A percentile compares a stretch with the other conserved stretches of the same genome.
Evolutionary conservation across 495 filamentous ascomycete species (phyloP).

Genomic region (Podospora australis): DNA sequence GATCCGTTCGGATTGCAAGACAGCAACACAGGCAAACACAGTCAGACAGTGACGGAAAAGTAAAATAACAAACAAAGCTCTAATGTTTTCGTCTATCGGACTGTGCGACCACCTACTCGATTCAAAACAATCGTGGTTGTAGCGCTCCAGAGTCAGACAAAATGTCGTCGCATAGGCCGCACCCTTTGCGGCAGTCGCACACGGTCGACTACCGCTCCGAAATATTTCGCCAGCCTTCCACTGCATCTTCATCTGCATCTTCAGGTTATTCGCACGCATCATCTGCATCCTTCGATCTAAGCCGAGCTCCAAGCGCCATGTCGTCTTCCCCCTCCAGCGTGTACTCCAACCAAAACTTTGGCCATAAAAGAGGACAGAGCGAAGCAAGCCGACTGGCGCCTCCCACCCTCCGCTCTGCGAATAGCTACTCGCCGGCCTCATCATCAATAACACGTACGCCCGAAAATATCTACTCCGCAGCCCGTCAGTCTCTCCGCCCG

Average conservation of each 20-base stretch:
- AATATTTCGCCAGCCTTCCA: constrained; percentile 68
- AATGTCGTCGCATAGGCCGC: constrained; percentile 42
- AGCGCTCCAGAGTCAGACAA: not conserved
- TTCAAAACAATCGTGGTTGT: constrained; percentile 5
- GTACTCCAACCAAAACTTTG: constrained; percentile 33
- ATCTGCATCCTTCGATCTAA: constrained; percentile 54
- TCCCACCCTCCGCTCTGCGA: constrained; percentile 29
- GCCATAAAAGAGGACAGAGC: constrained; percentile 73
- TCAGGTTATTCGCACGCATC: constrained; percentile 69
- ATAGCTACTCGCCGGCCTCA: constrained; percentile 34
- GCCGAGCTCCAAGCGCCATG: constrained; percentile 56
- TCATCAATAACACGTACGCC: constrained; percentile 45
- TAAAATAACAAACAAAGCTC: too few relatives aligned
- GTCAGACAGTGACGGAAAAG: constrained; percentile 2
- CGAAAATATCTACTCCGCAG: constrained; percentile 57
- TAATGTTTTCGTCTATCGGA: constrained; percentile 16
- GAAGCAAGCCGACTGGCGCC: constrained; percentile 51
- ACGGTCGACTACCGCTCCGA: constrained; percentile 49
- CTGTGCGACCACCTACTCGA: constrained; percentile 4
- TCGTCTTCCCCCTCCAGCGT: constrained; percentile 63
- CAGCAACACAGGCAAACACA: too few relatives aligned
- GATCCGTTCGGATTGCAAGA: too few relatives aligned
- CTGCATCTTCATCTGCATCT: constrained; percentile 65
- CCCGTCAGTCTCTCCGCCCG: constrained; percentile 71
- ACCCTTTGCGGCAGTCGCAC: constrained; percentile 57